Evolutionary conservation across 2,329 filamentous ascomycete genomes (phyloP), one percentile per base, ranked within the genome.

Genomic region (Apiospora pterosperma): DNA sequence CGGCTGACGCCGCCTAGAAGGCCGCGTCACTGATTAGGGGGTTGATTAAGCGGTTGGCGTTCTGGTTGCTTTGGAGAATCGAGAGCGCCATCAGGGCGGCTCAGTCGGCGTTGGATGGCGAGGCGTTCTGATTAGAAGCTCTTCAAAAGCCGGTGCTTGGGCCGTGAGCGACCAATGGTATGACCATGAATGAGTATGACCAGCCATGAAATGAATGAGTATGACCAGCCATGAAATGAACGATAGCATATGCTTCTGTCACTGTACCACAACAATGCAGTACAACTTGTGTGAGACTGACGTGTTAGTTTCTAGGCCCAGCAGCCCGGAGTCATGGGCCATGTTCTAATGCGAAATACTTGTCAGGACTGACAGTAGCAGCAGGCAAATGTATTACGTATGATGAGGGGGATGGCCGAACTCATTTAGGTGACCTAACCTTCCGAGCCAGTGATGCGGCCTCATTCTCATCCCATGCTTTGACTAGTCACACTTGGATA

Each of bases 21-120:
- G 39, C 60, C 19, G 60, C 39, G 31, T 48, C 41, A 48, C 60
- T 62, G 60, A 31, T 48, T 39, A 42, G 38, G 39, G 36, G 31
- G 60, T 44, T 48, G 60, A 48, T 62, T 44, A 36, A 34, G 60
- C 39, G 31, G 60, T 8, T 62, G 60, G 60, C 60, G 60, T 62
- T 62, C 31, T 62, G 60, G 60, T 34, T 62, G 60, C 60, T 62
- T 62, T 62, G 28, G 60, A 42, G 39, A 44, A 39, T 48, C 6
- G 60, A 42, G 23, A 62, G 60, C 31, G 41, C 39, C 31, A 44
- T 44, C 41, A 34, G 41, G 25, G 31, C 38, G 38, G 60, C 25
- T 34, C 38, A 44, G 39, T 7, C 7, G 60, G 60, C 60, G 60
- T 62, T 62, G 11, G 21, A 21, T 34, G 48, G 31, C 60, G 38